Percentiles rank a stretch among this genome's conserved stretches.
Evolutionary conservation across 208 protist species (phyloP).

Genomic region (Acanthamoeba lenticulata): DNA sequence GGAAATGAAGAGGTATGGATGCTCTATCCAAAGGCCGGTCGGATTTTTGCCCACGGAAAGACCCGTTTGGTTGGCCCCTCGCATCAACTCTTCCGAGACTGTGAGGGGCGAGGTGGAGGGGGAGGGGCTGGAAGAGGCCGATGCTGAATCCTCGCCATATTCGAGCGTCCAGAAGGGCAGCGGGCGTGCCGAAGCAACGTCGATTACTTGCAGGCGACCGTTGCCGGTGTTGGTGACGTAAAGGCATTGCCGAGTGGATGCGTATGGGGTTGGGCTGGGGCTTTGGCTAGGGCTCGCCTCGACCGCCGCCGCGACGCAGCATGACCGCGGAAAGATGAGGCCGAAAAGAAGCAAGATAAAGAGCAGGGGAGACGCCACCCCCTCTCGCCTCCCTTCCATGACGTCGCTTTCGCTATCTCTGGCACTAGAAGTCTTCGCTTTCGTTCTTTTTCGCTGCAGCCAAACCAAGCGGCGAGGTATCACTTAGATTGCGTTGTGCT

Average conservation of each 20-base stretch:
- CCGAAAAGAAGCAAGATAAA: neutral
- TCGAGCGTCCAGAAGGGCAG: conserved; percentile 24
- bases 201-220: neutral
- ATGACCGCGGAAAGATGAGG: neutral
- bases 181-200: neutral
- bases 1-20: conserved; percentile 23
- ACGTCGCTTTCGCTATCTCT: too few species aligned
- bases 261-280: neutral
- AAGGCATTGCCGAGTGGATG: conserved; percentile 4
- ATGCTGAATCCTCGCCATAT: neutral
- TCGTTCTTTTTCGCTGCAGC: too few species aligned
- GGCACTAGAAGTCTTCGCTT: too few species aligned
- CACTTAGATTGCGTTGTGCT: too few species aligned
- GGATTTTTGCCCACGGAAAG: conserved; percentile 17
- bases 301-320: neutral
- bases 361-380: neutral
- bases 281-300: neutral
- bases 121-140: neutral
- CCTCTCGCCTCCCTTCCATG: too few species aligned
- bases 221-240: conserved; percentile 40
- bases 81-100: neutral
- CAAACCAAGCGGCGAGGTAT: too few species aligned
- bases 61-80: neutral
- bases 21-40: neutral
- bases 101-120: neutral